These are phyloP conservation scores for Lentinula aciculospora DNA, from an alignment of 768 basidiomycete genomes.

Conservation along the genomic window DNA sequence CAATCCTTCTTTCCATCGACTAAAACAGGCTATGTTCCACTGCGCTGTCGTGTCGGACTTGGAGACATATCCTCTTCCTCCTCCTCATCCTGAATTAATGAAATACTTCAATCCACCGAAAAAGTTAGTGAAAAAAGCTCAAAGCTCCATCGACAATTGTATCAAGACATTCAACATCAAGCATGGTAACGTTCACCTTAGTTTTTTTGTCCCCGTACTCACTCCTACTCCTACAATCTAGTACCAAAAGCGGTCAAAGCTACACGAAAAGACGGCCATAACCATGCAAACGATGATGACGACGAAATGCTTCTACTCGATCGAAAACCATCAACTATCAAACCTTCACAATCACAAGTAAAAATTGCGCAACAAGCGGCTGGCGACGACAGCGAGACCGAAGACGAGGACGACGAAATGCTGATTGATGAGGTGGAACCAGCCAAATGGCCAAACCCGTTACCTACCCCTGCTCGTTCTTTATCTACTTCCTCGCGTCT, in stretches of 20 bases:
- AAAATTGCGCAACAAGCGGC: constrained; percentile 24
- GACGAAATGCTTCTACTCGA: constrained; percentile 55
- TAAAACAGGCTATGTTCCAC: constrained; percentile 92
- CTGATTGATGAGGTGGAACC: constrained; percentile 16
- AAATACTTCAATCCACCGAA: constrained; percentile 83
- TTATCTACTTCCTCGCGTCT: constrained; percentile 23
- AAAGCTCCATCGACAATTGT: constrained; percentile 51
- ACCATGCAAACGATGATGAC: constrained; percentile 59
- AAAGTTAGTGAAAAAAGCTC: constrained; percentile 56
- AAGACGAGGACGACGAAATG: constrained; percentile 38
- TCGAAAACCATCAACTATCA: constrained; percentile 17
- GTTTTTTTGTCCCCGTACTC: background rate
- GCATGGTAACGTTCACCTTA: constrained; percentile 43
- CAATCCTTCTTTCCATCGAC: constrained; percentile 87
- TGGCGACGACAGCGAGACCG: constrained; percentile 47
- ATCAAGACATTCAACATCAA: constrained; percentile 70
- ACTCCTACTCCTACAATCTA: constrained; percentile 22
- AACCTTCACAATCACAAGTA: constrained; percentile 6
- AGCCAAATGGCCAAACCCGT: constrained; percentile 15
- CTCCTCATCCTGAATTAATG: constrained; percentile 78
- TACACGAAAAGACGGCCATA: constrained; percentile 57
- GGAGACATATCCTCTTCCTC: constrained; percentile 68
- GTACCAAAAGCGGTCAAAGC: constrained; percentile 59
- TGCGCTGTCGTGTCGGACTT: constrained; percentile 74
- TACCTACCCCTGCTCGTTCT: constrained; percentile 54